phyloP scores from a whole-genome alignment of 129 eudicot genomes.

The Lactuca sativa region DNA sequence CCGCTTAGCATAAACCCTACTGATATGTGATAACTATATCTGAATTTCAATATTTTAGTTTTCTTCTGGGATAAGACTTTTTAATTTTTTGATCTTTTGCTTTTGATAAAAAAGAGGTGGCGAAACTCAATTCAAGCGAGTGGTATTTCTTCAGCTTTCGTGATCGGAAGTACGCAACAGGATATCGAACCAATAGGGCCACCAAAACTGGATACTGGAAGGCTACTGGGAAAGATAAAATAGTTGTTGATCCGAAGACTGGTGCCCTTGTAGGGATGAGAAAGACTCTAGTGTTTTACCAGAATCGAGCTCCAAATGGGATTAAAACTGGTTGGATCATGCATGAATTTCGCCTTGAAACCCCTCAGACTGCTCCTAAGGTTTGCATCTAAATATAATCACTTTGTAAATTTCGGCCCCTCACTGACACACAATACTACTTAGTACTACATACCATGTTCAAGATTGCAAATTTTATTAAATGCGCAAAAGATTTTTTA shows the following conservation, averaged over 20 bases:
- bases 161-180: slow-evolving; percentile 92
- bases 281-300: slow-evolving; percentile 86
- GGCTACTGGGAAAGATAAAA: slow-evolving; percentile 87
- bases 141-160: slow-evolving; percentile 99
- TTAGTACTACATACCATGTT: slow-evolving; percentile 21
- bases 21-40: slow-evolving; percentile 9
- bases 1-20: slow-evolving; percentile 25
- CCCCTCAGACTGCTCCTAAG: slow-evolving; percentile 82
- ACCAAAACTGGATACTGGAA: slow-evolving; percentile 90
- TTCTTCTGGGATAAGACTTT: slow-evolving; percentile 17
- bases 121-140: slow-evolving; percentile 78
- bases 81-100: not conserved
- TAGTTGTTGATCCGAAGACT: slow-evolving; percentile 59
- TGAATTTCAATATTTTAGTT: slow-evolving; percentile 11
- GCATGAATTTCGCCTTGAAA: slow-evolving; percentile 92
- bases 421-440: not conserved
- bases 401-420: not conserved
- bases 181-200: slow-evolving; percentile 81
- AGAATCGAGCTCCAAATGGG: slow-evolving; percentile 91
- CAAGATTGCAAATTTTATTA: not conserved
- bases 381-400: slow-evolving; percentile 29
- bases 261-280: slow-evolving; percentile 72
- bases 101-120: slow-evolving; percentile 53
- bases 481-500: not conserved
- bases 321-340: slow-evolving; percentile 93